These are phyloP conservation scores for Peronosclerospora sorghi DNA, from an alignment of 352 stramenopile genomes.

Conservation along the genomic window DNA sequence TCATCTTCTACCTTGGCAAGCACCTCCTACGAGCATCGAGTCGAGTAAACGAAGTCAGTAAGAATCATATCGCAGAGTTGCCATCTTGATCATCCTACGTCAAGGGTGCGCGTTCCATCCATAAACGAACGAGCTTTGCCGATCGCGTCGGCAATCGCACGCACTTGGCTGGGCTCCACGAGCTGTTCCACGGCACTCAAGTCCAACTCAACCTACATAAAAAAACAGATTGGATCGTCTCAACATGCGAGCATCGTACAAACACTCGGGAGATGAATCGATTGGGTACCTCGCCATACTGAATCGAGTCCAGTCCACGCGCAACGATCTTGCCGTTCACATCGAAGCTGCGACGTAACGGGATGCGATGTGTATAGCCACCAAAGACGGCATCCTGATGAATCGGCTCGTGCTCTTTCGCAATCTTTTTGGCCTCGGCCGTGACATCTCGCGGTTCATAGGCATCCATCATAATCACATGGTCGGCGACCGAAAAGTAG, in stretches of 20 bases:
- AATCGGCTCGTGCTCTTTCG: constrained; percentile 43
- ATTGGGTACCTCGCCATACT: constrained; percentile 71
- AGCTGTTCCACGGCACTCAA: constrained; percentile 81
- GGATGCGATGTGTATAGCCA: constrained; percentile 40
- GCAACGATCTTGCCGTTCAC: constrained; percentile 70
- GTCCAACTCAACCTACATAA: constrained; percentile 64
- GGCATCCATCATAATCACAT: constrained; percentile 95
- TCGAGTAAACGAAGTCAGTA: background rate
- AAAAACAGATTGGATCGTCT: background rate
- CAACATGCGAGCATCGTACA: background rate
- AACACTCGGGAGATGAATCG: background rate
- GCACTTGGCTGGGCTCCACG: constrained; percentile 82
- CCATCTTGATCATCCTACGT: constrained; percentile 14
- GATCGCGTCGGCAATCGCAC: constrained; percentile 66
- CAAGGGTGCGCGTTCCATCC: constrained; percentile 47
- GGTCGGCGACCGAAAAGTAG: constrained; percentile 94
- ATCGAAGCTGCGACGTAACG: constrained; percentile 38
- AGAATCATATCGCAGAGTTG: background rate
- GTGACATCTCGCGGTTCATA: constrained; percentile 91
- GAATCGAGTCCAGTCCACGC: constrained; percentile 59
- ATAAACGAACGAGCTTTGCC: constrained; percentile 41
- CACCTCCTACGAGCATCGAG: constrained; percentile 32
- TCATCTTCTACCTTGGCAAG: constrained; percentile 53
- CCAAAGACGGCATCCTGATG: constrained; percentile 40
- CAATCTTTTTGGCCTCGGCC: constrained; percentile 86